Conservation (phyloP, 164 flowering plant genomes). For the Stephania yunnanensis region DNA sequence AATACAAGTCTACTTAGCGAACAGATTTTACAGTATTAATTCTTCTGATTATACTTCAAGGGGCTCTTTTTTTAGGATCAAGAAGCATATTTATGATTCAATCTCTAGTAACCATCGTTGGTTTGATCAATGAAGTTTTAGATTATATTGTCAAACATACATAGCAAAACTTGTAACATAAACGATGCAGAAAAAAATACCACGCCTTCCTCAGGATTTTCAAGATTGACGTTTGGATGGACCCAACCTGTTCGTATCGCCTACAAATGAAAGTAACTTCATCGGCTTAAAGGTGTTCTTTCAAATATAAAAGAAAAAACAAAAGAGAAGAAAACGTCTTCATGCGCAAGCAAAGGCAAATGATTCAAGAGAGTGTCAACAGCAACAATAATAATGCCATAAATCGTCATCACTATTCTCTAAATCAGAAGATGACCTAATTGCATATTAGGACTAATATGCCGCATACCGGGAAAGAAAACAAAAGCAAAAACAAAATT, state of each 20-base stretch:
- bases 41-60: background rate
- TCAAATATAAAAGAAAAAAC: background rate
- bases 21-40: background rate
- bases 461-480: background rate
- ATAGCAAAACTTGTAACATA: background rate
- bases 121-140: background rate
- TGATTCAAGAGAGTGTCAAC: background rate
- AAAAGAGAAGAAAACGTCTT: background rate
- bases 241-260: slow-evolving; percentile 96
- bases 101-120: background rate
- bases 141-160: background rate
- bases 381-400: background rate
- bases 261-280: slow-evolving; percentile 26
- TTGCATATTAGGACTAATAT: too few relatives aligned
- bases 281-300: background rate
- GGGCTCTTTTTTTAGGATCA: background rate
- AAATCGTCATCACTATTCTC: too few relatives aligned
- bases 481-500: background rate
- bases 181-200: slow-evolving; percentile 34
- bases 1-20: background rate
- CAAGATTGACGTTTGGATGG: slow-evolving; percentile 94
- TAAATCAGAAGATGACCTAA: background rate
- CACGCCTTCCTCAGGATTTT: slow-evolving; percentile 80
- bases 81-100: background rate
- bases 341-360: background rate